Evolutionary conservation across 768 basidiomycete genomes (phyloP), one percentile per base, ranked within the genome.

Genomic region (Coprinellus micaceus): DNA sequence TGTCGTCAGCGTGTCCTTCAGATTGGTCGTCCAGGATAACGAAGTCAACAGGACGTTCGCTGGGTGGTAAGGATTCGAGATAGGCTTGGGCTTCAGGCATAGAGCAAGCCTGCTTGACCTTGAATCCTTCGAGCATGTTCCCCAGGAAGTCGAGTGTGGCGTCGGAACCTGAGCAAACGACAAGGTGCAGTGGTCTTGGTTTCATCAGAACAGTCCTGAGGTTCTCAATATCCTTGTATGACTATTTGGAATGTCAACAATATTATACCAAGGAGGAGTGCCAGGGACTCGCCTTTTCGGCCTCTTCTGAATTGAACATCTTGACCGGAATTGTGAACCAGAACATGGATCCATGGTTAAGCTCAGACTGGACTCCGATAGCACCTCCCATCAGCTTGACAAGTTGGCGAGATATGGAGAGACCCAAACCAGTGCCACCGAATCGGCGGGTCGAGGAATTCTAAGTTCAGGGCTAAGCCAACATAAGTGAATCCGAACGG

Each of bases 341-440:
- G 64, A 90, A 90, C 59, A 73, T 78, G 2, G 86, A 87, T 2
- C 88, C 87, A 45, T 77, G 71, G 52, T 81, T 79, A 11, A 83
- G 71, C 59, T 86, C 81, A 1, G 86, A 88, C 17, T 82, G 74
- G 7, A 89, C 86, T 10, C 84, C 85, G 50, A 90, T 88, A 4
- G 79, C 82, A 21, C 88, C 88, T 19, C 84, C 83, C 81, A 89
- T 85, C n/a, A 88, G 77, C 63, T 86, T 86, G 45, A 88, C 86
- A 30, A 90, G 71, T 60, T 88, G 84, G 13, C 85, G 79, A 7
- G 86, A 88, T 60, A 90, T 90, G 5, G 85, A 87, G 22, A 89
- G 70, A 19, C 88, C 88, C 9, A 90, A 67, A 10, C 88, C 88
- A n/a, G 88, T 89, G 2, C 88, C 88, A 45, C 88, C 88, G 63